Conservation (phyloP, 495 filamentous ascomycete species). For the Neurospora tetraspora region DNA sequence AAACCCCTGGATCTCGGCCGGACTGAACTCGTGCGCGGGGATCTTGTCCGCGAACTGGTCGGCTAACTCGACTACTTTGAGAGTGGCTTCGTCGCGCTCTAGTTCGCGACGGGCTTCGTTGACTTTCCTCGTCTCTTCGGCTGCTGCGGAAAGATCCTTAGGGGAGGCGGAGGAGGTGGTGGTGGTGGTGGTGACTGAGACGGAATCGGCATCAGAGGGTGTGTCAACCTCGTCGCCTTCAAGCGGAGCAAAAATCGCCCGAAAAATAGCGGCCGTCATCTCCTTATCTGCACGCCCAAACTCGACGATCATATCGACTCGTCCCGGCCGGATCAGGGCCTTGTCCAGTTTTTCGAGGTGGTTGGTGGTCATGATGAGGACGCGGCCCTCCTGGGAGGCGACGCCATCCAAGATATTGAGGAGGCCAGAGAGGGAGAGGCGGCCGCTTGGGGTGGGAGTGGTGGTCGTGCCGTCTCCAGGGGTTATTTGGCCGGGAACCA, state of each 20-base stretch:
- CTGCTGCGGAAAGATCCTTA: not conserved
- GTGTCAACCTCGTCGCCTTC: slow-evolving; percentile 25
- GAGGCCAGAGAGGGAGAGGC: slow-evolving; percentile 63
- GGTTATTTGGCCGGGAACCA: slow-evolving; percentile 20
- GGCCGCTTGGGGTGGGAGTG: slow-evolving; percentile 10
- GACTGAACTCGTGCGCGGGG: slow-evolving; percentile 55
- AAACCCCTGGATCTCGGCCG: slow-evolving; percentile 72
- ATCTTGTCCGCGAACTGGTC: slow-evolving; percentile 17
- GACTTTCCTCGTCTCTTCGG: slow-evolving; percentile 22
- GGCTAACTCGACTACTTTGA: slow-evolving; percentile 15
- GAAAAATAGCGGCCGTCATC: slow-evolving; percentile 39
- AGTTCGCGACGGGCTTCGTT: slow-evolving; percentile 20
- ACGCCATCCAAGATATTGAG: slow-evolving; percentile 77
- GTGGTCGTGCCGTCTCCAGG: slow-evolving; percentile 11
- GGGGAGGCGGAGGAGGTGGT: too few species aligned
- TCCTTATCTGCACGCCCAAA: slow-evolving; percentile 45
- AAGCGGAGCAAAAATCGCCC: slow-evolving; percentile 36
- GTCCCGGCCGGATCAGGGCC: slow-evolving; percentile 65
- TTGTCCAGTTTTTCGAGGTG: slow-evolving; percentile 65
- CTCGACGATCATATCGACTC: slow-evolving; percentile 64
- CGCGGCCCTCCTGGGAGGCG: slow-evolving; percentile 63
- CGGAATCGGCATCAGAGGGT: slow-evolving; percentile 9
- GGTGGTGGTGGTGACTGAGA: too few species aligned
- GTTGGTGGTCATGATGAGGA: slow-evolving; percentile 83
- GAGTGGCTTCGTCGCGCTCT: slow-evolving; percentile 26